Conservation (phyloP, 176 grass and related monocot genomes). For the Elaeis guineensis region DNA sequence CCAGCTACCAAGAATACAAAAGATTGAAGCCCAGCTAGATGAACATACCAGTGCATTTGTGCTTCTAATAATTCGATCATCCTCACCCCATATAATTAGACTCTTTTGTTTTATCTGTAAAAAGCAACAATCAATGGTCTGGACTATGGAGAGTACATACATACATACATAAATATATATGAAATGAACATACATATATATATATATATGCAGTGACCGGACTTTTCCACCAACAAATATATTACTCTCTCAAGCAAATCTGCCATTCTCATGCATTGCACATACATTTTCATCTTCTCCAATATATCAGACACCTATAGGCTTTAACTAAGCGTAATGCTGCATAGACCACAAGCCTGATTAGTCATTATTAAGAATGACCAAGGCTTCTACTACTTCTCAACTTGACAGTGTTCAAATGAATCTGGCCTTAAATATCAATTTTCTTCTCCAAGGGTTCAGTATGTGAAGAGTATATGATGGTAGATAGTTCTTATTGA, state of each 20-base stretch:
- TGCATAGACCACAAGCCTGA: not conserved
- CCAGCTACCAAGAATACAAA: too few relatives aligned
- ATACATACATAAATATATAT: too few relatives aligned
- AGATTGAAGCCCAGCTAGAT: too few relatives aligned
- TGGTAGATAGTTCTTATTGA: not conserved
- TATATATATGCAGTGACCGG: too few relatives aligned
- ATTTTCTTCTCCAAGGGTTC: not conserved
- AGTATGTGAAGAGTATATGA: not conserved
- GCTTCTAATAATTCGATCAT: constrained; percentile 69
- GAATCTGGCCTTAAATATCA: not conserved
- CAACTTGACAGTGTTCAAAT: too few relatives aligned
- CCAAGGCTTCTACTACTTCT: not conserved
- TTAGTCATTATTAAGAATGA: not conserved
- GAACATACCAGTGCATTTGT: constrained; percentile 62
- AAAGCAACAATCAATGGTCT: not conserved
- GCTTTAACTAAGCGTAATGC: not conserved
- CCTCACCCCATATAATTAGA: constrained; percentile 81
- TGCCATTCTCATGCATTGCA: too few relatives aligned
- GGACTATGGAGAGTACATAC: too few relatives aligned
- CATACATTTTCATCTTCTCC: too few relatives aligned
- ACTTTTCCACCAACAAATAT: too few relatives aligned
- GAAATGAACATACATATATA: too few relatives aligned
- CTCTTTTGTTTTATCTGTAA: constrained; percentile 71
- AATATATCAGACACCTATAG: not conserved
- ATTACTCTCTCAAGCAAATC: too few relatives aligned